Base-by-base conservation (phyloP, 768 basidiomycete genomes). In the Artomyces pyxidatus region DNA sequence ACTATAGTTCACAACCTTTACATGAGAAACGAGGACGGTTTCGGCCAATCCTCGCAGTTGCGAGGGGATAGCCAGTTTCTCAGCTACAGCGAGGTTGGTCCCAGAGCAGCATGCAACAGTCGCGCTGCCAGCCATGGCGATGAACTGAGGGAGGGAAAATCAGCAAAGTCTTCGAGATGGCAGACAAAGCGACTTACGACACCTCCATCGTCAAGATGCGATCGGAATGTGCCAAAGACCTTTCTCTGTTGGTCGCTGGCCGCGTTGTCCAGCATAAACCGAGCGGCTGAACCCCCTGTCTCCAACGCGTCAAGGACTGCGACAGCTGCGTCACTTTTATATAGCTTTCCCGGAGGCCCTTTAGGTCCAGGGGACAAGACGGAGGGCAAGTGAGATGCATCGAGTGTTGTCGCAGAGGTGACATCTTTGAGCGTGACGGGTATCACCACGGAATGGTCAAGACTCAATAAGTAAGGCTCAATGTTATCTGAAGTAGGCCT, bases 331-430 rank as follows among this genome's bases (percentile, higher is more conserved):
- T 44, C 47, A 14, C 47, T 42, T 32, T 48, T 58, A 42, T 58
- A 58, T 26, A 58, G 19, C 45, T 58, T 58, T 32, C 58, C 58
- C n/a, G 58, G 55, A 9, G 57, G 55, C 6, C 53, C 55, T 23
- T 40, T 32, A 19, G 42, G 25, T 17, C 49, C 56, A 6, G 53
- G 48, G 7, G 14, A 14, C 6, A 46, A n/a, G 10, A 57, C 47
- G 25, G 30, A 51, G 37, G 47, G 47, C 9, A 57, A 26, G 1
- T 19, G 47, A 22, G 17, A n/a, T 25, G 10, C 10, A 35, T 29
- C 28, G 37, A 27, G 21, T 35, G 23, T 23, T 39, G 53, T 14
- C 23, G 47, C 21, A 8, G 47, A 27, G 27, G 42, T 48, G 28
- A 55, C 21, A n/a, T 57, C 56, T 41, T 55, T 55, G 25, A 57